Evolutionary conservation across 2,329 filamentous ascomycete genomes (phyloP).

Genomic region (Ceratocystis albifundus): DNA sequence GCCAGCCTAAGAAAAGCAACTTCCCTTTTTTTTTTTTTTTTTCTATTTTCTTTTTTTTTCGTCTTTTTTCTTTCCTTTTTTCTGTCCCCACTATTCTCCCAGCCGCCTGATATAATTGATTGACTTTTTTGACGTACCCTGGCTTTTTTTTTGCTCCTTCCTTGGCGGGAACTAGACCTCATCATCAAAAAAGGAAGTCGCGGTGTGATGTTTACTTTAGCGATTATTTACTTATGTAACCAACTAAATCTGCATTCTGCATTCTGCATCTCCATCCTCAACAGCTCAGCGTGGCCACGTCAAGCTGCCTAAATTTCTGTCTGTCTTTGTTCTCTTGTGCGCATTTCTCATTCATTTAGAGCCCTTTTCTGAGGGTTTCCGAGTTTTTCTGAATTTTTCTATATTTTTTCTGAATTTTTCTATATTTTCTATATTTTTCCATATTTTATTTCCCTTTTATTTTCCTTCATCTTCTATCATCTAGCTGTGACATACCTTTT

Average conservation of each 20-base stretch:
- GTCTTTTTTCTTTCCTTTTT: background rate
- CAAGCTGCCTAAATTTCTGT: no score
- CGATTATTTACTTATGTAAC: background rate
- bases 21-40: constrained; percentile 3
- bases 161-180: background rate
- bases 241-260: background rate
- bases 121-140: background rate
- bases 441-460: background rate
- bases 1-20: background rate
- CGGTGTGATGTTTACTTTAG: background rate
- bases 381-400: no score
- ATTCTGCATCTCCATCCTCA: background rate
- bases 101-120: constrained; percentile 8
- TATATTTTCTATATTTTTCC: no score
- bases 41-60: no score
- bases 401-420: no score
- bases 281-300: background rate
- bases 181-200: background rate
- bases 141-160: background rate
- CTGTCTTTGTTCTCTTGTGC: no score
- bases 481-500: background rate
- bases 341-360: no score
- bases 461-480: background rate
- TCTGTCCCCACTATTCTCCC: background rate
- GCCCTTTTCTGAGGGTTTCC: no score